Base-by-base conservation (phyloP, 495 filamentous ascomycete genomes). In the Aspergillus wentii region DNA sequence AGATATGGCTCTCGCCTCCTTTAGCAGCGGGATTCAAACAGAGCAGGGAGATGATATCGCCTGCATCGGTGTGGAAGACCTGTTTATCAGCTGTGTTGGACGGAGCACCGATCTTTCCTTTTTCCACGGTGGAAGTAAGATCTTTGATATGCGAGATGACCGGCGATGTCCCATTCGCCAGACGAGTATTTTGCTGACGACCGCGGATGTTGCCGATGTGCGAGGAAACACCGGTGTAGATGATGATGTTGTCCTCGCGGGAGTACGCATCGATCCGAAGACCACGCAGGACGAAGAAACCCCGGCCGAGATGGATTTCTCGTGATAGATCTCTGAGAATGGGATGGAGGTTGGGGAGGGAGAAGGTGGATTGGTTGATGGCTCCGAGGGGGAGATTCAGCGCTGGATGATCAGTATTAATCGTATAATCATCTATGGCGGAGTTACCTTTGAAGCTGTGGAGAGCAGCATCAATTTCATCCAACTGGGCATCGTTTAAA, bases 51-150 rank as follows among this genome's bases (percentile, higher is more conserved):
- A 85, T 54, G 8, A 86, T 63, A 41, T 86, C 81, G 1, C 79
- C 77, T 1, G 66, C 61, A 53, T 88, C 84, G 0, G 83, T 89
- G 42, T 88, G 85, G 49, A 87, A 87, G 17, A 79, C 78, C 49
- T 79, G 75, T 49, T 74, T 76, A 28, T 75, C 74, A 5, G 68
- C 62, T 0, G 73, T 81, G 42, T 76, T 78, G 0, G 75, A 71
- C 3, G 76, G 75, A 1, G 69, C 74, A 1, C 74, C 68, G 32
- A 78, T 75, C 11, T 38, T 33, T 2, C 44, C 51, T 16, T 43
- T 57, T 16, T 67, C 64, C 8, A 58, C 41, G 1, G 53, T 57
- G 15, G 48, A 48, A n/a, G 58, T 72, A 17, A 81, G 56, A 29
- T 78, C 73, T 48, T 74, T 78, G 51, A 78, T 76, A 47, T 76